Conservation (phyloP, 805 yeast species). For the Ogataea thermomethanolica region DNA sequence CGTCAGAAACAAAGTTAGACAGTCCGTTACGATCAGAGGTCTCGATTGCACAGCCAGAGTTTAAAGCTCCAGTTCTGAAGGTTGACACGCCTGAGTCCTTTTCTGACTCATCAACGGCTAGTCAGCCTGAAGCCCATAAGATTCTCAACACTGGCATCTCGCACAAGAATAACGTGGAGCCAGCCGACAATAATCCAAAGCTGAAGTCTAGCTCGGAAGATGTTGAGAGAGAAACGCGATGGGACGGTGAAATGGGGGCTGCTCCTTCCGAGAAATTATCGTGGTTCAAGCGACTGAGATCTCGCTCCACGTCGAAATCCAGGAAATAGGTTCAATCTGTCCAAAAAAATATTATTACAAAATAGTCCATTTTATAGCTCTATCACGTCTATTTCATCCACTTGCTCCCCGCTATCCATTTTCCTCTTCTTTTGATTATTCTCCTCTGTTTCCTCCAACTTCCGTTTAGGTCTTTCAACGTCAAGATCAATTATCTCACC, state of each 20-base stretch:
- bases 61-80: slow-evolving; percentile 15
- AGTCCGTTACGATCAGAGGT: slow-evolving; percentile 1
- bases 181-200: slow-evolving; percentile 14
- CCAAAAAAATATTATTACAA: no score
- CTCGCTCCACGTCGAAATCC: slow-evolving; percentile 25
- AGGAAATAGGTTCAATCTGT: slow-evolving; percentile 9
- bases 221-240: slow-evolving; percentile 32
- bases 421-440: slow-evolving; percentile 20
- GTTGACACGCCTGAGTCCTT: slow-evolving; percentile 8
- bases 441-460: slow-evolving; percentile 10
- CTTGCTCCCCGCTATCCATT: neutral
- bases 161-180: slow-evolving; percentile 14
- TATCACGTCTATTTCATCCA: slow-evolving; percentile 6
- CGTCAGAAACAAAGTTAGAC: slow-evolving; percentile 7
- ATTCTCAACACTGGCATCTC: slow-evolving; percentile 16
- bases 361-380: slow-evolving; percentile 1
- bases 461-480: slow-evolving; percentile 11
- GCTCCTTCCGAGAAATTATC: slow-evolving; percentile 26
- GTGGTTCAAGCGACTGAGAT: slow-evolving; percentile 46
- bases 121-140: slow-evolving; percentile 9
- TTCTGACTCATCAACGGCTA: slow-evolving; percentile 1
- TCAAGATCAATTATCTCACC: slow-evolving; percentile 19
- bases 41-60: neutral
- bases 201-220: slow-evolving; percentile 5
- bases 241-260: slow-evolving; percentile 21